A percentile compares a stretch with the other conserved stretches of the same genome.
Evolutionary conservation across 495 filamentous ascomycete species (phyloP).

Genomic region (Jackrogersella multiformis): DNA sequence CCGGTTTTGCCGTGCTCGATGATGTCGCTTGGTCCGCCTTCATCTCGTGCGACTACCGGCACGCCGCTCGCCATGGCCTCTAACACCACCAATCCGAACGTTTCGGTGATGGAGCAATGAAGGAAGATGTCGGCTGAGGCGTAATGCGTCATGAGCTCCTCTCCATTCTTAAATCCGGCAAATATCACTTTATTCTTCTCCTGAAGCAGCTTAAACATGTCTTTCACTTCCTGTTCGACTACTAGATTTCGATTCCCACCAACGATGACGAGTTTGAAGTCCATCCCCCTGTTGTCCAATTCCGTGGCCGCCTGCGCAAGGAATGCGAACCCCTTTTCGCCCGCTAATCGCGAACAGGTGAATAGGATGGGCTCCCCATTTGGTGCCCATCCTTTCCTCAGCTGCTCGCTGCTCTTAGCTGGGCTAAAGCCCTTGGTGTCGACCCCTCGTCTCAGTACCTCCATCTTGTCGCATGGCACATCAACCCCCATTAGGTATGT

Average conservation of each 20-base stretch:
- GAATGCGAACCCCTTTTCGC: conserved; percentile 73
- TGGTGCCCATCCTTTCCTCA: conserved; percentile 61
- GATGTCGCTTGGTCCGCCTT: conserved; percentile 71
- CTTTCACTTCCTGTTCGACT: conserved; percentile 64
- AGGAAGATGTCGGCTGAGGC: conserved; percentile 69
- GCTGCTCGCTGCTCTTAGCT: conserved; percentile 53
- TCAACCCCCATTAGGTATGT: conserved; percentile 62
- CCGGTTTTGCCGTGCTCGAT: conserved; percentile 64
- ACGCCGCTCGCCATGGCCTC: conserved; percentile 73
- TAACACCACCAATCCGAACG: conserved; percentile 70
- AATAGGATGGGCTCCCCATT: conserved; percentile 68
- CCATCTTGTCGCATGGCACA: conserved; percentile 60
- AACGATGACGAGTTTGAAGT: conserved; percentile 68
- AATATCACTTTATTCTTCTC: conserved; percentile 63
- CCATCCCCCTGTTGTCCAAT: conserved; percentile 61
- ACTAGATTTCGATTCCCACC: conserved; percentile 68
- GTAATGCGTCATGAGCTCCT: conserved; percentile 63
- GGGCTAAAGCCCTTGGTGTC: conserved; percentile 66
- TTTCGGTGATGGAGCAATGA: conserved; percentile 72
- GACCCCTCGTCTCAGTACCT: conserved; percentile 67
- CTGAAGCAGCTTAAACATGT: conserved; percentile 57
- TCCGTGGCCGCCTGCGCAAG: conserved; percentile 59
- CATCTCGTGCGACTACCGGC: conserved; percentile 69
- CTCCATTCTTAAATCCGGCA: conserved; percentile 65
- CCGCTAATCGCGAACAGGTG: conserved; percentile 67